Evolutionary conservation across 371 early-diverging fungal genomes (phyloP), one percentile per base, ranked within the genome.

Genomic region (Paraphysoderma sedebokerense): DNA sequence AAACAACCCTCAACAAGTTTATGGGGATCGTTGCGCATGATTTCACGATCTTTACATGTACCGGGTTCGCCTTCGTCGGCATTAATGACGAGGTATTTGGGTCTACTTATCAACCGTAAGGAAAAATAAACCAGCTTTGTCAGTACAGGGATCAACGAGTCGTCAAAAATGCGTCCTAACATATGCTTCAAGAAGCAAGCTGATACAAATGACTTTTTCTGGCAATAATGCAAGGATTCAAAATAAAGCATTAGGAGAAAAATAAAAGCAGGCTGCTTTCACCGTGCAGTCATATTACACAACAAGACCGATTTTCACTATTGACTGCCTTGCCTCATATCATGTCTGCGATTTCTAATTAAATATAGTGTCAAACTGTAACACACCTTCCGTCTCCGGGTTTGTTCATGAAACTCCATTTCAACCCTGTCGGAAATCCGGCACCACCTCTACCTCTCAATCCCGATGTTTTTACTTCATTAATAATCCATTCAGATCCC

Each of bases 11-110:
- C 97, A 47, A 96, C 67, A 44, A 93, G 76, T 70, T 93, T 96
- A 73, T 96, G 97, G 41, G 97, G 97, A 53, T 96, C 97, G 58
- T 87, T 82, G 54, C 97, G 83, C 74, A 96, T 75, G 57, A 96
- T 96, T 63, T 96, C 97, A 56, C 97, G 83, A 72, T 96, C 97
- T 70, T 95, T 95, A 80, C 97, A 96, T 45, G 97, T 96, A 49
- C 92, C 92, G 12, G 97, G 97, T 66, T 95, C 93, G 57, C 97
- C 97, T 64, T 96, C 97, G 63, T 96, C 95, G 50, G 93, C 92
- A 60, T 96, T 96, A 57, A 96, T 76, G 35, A 93, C 93, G 61
- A 96, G 74, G 62, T 93, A 96, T 32, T 90, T 79, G 35, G 93
- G 93, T 42, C 80, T 79, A 63, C 2, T 6, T 5, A 20, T 36